phyloP scores from a whole-genome alignment of 1,284 basidiomycete species.

The Cryptococcus amylolentus region DNA sequence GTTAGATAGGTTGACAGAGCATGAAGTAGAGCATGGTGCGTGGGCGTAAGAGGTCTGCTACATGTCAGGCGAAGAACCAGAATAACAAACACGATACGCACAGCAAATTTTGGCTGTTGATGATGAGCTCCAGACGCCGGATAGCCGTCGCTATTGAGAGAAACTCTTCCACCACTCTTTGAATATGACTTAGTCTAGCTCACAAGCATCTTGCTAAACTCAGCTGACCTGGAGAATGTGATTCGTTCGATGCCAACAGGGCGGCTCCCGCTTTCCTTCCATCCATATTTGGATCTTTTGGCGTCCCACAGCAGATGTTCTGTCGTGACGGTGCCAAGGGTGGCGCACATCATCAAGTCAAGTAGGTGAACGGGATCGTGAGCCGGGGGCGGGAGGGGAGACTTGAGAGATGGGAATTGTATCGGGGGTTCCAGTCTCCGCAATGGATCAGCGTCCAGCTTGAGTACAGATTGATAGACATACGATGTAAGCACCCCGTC shows the following conservation, averaged over 20 bases:
- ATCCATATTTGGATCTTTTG: slow-evolving; percentile 23
- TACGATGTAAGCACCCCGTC: slow-evolving; percentile 30
- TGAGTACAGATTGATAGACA: background rate
- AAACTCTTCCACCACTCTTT: slow-evolving; percentile 6
- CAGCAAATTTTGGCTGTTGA: slow-evolving; percentile 30
- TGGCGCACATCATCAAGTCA: slow-evolving; percentile 31
- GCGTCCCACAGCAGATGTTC: slow-evolving; percentile 28
- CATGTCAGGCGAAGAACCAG: background rate
- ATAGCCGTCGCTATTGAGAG: slow-evolving; percentile 34
- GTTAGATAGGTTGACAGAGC: slow-evolving; percentile 36
- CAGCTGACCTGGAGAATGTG: background rate
- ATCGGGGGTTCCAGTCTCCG: slow-evolving; percentile 19
- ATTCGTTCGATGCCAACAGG: slow-evolving; percentile 15
- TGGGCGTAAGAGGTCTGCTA: slow-evolving; percentile 36
- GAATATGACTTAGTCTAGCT: background rate
- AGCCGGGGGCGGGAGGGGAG: slow-evolving; percentile 2
- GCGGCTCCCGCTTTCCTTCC: slow-evolving; percentile 17
- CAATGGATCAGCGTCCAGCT: slow-evolving; percentile 1
- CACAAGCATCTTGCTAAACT: background rate
- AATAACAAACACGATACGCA: slow-evolving; percentile 10
- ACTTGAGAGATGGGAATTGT: slow-evolving; percentile 15
- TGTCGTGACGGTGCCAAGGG: slow-evolving; percentile 32
- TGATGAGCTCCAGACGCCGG: slow-evolving; percentile 37
- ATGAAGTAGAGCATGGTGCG: slow-evolving; percentile 44
- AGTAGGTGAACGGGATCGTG: slow-evolving; percentile 15